Evolutionary conservation across 345 rosid species (phyloP), one percentile per base, ranked within the genome.

Genomic region (Acer yangbiense): DNA sequence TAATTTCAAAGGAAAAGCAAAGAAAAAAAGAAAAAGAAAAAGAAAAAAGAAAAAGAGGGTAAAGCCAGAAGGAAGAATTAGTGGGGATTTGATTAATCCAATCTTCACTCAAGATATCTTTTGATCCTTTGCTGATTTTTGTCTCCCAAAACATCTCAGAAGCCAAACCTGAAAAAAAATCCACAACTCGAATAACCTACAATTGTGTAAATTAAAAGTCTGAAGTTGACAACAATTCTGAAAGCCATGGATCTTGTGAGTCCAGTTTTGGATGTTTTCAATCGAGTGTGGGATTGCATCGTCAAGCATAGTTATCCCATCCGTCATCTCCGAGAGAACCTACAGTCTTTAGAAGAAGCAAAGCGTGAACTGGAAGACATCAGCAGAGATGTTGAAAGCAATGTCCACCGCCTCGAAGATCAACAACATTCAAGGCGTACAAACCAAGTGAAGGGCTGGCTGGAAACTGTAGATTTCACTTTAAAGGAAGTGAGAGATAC

Each of bases 241-340:
- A 29, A 29, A 29, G 35, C 25, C 69, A 74, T 76, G 78, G 78
- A 66, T 76, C 14, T 52, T 21, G 13, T 67, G 72, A 39, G 58
- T 39, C 18, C 65, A 2, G 44, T 74, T 17, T 1, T 74, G 70
- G 48, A 64, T 18, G 20, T 48, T 14, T 58, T 41, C 13, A 46
- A 54, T 29, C n/a, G 21, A 57, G 9, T 57, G 62, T 57, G n/a
- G n/a, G 9, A 16, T 6, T 18, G 62, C 62, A 57, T 9, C 12
- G 9, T 10, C 12, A 73, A 14, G 10, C 41, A 2, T 7, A 9
- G 21, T 20, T 43, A 12, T 44, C 41, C 18, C 18, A 60, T 73
- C 9, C n/a, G 18, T 5, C 39, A 41, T 23, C 41, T 73, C n/a
- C 57, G 6, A 11, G 32, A 52, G 39, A 66, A 75, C 21, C 14